Conservation (phyloP, 2,329 filamentous ascomycete species). For the Apiospora rasikravindrae region DNA sequence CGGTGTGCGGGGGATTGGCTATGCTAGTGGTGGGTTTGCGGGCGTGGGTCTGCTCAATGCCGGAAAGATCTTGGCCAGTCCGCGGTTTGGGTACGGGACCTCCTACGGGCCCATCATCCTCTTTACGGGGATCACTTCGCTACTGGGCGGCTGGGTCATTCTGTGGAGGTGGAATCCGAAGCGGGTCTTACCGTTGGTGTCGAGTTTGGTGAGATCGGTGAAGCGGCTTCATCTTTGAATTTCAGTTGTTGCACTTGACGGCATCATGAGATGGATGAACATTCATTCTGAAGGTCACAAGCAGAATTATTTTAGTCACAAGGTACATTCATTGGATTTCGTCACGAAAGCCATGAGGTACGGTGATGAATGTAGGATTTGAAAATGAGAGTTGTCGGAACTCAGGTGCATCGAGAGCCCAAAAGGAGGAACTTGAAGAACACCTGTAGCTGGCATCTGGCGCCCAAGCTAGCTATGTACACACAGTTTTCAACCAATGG, state of each 20-base stretch:
- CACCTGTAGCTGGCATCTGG: too few relatives aligned
- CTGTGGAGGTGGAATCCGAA: not conserved
- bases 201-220: not conserved
- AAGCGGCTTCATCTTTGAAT: not conserved
- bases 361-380: too few relatives aligned
- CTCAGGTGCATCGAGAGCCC: too few relatives aligned
- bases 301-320: too few relatives aligned
- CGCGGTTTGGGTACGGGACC: not conserved
- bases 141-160: not conserved
- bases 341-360: too few relatives aligned
- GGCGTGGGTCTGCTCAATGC: not conserved
- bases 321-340: too few relatives aligned
- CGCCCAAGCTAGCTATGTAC: too few relatives aligned
- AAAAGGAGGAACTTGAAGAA: too few relatives aligned
- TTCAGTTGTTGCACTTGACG: not conserved
- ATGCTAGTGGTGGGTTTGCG: not conserved
- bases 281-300: not conserved
- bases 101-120: not conserved
- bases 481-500: too few relatives aligned
- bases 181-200: not conserved
- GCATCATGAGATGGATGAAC: not conserved
- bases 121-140: not conserved
- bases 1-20: not conserved
- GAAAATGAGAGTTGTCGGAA: too few relatives aligned
- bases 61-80: not conserved